phyloP scores from a whole-genome alignment of 257 asterid species.

The Salvia splendens region DNA sequence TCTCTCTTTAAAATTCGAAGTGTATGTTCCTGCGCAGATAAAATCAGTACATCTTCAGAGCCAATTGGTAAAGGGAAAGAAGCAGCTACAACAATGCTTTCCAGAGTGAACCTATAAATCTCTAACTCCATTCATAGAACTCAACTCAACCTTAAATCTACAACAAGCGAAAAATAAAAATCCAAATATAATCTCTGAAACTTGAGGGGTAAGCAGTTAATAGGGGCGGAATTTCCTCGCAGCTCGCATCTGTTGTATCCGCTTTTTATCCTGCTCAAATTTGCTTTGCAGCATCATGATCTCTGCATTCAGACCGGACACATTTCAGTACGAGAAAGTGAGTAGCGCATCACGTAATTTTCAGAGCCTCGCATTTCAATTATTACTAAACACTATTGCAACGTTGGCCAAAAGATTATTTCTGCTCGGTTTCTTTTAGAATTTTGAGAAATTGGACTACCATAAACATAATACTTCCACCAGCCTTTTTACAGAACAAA shows the following conservation, averaged over 20 bases:
- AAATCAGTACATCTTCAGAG: too few species aligned
- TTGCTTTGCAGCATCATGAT: slow-evolving; percentile 84
- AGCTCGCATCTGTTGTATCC: slow-evolving; percentile 88
- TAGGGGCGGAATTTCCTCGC: slow-evolving; percentile 87
- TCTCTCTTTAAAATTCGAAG: too few species aligned
- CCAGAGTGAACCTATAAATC: too few species aligned
- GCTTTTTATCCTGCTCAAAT: slow-evolving; percentile 90
- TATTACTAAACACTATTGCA: neutral
- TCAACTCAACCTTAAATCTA: neutral
- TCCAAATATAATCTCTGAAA: neutral
- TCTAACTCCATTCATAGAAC: too few species aligned
- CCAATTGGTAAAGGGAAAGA: too few species aligned
- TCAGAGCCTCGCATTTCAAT: neutral
- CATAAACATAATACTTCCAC: neutral
- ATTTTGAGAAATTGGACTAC: neutral
- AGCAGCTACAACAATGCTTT: too few species aligned
- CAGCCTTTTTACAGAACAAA: neutral
- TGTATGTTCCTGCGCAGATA: too few species aligned
- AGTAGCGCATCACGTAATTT: neutral
- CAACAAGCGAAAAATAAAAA: neutral
- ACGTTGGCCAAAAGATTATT: neutral
- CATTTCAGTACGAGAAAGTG: neutral
- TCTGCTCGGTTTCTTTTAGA: neutral
- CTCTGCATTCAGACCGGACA: slow-evolving; percentile 50
- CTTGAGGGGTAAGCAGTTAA: slow-evolving; percentile 24